Base-by-base conservation (phyloP, 2,329 filamentous ascomycete species). In the Gaeumannomyces tritici region DNA sequence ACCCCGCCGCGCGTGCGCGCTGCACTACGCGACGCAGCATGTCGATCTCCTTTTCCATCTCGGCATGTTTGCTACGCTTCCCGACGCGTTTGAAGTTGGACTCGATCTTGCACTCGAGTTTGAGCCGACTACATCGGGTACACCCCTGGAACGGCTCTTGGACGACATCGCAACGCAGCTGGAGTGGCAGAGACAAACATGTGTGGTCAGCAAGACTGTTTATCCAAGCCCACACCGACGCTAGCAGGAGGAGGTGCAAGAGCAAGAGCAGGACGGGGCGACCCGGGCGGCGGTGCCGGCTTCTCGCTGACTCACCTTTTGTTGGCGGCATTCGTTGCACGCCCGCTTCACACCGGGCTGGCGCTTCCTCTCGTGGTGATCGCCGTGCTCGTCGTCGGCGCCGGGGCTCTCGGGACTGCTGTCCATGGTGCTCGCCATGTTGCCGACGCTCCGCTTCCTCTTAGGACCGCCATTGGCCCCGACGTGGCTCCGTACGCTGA, bases 11-110 rank as follows among this genome's bases (percentile, higher is more conserved):
- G 68, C 84, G 80, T 64, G 87, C 86, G 66, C 81, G 79, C 63
- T 83, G 77, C 65, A 89, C 79, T 68, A 80, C 84, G 57, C 85
- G 82, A 61, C 86, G 83, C 67, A 89, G 75, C 65, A 80, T 84
- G 63, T 90, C 88, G 70, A 93, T 90, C 74, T 93, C 89, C 75
- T 87, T 89, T 72, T 91, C 89, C 89, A 93, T 93, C 75, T 93
- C 90, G 69, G 89, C 89, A 74, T 93, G 89, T 73, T 90, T 89
- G 66, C 86, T 89, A 55, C 90, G 84, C 78, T 95, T 95, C 66
- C 90, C 74, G 24, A 93, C 80, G 68, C 90, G 87, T 80, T 92
- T 93, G 77, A 93, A 93, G 74, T 92, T 91, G 70, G 89, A 90
- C 74, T 93, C 89, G 74, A 95, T 93, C 74, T 91, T 90, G 80